Evolutionary conservation across 2,329 filamentous ascomycete species (phyloP).

Genomic region (Alternaria incomplexa): DNA sequence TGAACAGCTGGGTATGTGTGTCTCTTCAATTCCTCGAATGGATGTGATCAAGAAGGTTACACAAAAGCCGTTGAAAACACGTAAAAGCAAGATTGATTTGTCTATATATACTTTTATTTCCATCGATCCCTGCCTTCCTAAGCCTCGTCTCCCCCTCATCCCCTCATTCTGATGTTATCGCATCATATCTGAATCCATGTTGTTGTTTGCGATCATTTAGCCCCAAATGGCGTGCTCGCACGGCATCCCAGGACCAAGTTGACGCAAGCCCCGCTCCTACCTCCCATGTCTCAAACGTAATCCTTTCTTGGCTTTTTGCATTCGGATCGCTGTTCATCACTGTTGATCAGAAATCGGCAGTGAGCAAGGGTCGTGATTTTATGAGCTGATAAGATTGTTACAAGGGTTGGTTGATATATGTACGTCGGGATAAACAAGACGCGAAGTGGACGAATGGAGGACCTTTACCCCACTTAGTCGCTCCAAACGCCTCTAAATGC

Average conservation of each 20-base stretch:
- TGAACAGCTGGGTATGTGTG: background rate
- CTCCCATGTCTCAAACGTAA: background rate
- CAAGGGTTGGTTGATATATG: background rate
- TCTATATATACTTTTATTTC: background rate
- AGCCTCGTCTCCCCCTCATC: constrained; percentile 15
- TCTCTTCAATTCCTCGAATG: background rate
- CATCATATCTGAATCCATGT: constrained; percentile 16
- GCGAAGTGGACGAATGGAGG: background rate
- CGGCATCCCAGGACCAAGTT: background rate
- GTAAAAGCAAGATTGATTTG: background rate
- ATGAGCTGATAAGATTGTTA: background rate
- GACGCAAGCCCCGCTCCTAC: constrained; percentile 8
- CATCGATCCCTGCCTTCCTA: constrained; percentile 11
- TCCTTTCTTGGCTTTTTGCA: background rate
- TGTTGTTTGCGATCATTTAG: constrained; percentile 36
- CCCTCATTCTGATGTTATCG: constrained; percentile 4
- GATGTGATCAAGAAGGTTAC: background rate
- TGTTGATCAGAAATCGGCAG: background rate
- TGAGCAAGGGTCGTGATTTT: background rate
- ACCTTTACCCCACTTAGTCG: constrained; percentile 7
- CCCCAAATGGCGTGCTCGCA: constrained; percentile 39
- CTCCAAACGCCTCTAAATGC: constrained; percentile 2
- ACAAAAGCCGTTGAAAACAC: background rate
- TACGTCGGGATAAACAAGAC: constrained; percentile 13
- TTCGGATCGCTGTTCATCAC: background rate